A percentile compares a stretch with the other conserved stretches of the same genome.
These are phyloP conservation scores for Calonectria honghensis DNA, from an alignment of 2,329 filamentous ascomycete genomes.

Conservation along the genomic window DNA sequence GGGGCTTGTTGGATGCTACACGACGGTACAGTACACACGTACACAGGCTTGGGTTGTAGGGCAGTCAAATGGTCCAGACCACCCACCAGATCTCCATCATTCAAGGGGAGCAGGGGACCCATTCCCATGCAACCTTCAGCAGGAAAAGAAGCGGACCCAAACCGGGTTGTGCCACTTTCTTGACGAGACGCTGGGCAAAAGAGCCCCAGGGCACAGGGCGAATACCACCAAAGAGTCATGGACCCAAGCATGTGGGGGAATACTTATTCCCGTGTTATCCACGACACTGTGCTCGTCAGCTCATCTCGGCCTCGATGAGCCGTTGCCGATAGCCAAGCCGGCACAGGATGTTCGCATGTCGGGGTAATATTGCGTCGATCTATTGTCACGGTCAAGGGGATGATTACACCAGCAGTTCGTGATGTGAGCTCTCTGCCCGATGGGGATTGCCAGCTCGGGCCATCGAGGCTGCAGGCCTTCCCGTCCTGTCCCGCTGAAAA, in stretches of 20 bases:
- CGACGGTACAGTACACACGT: background rate
- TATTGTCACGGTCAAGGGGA: conserved; percentile 2
- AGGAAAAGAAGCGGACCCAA: conserved; percentile 42
- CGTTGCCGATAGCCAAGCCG: conserved; percentile 15
- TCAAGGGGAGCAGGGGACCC: conserved; percentile 19
- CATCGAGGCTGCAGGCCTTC: conserved; percentile 6
- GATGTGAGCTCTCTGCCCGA: background rate
- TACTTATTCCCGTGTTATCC: conserved; percentile 52
- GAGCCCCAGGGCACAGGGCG: conserved; percentile 11
- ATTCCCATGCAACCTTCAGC: conserved; percentile 45
- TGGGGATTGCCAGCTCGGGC: background rate
- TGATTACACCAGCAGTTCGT: background rate
- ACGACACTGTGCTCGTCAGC: conserved; percentile 38
- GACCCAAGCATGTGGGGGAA: conserved; percentile 39
- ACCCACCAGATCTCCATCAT: conserved; percentile 47
- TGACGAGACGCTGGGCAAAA: conserved; percentile 20
- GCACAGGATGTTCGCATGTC: conserved; percentile 23
- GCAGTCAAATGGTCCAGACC: conserved; percentile 47
- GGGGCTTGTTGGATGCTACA: conserved; percentile 9
- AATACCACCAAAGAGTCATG: conserved; percentile 30
- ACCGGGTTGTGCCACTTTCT: conserved; percentile 34
- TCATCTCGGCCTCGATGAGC: conserved; percentile 28
- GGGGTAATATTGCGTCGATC: conserved; percentile 6
- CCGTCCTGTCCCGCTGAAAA: conserved; percentile 14
- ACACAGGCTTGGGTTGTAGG: conserved; percentile 14